Percentiles rank a stretch among this genome's conserved stretches.
Evolutionary conservation across 2,329 filamentous ascomycete species (phyloP).

Genomic region (Nemania serpens): DNA sequence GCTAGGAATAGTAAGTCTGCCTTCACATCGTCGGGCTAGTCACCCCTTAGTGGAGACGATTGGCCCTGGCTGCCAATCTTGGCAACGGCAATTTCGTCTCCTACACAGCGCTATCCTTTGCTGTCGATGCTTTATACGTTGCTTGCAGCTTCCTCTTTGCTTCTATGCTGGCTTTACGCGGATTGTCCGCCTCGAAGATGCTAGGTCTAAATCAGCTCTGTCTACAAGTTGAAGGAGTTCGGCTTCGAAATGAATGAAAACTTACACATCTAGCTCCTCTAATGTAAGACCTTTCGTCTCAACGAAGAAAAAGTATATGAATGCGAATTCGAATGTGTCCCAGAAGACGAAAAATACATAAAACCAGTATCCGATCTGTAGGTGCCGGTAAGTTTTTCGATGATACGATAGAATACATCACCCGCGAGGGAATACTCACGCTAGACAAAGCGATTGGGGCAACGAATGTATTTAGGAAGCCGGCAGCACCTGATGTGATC

Average conservation of each 20-base stretch:
- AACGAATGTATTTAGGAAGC: constrained; percentile 44
- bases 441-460: constrained; percentile 38
- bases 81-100: background rate
- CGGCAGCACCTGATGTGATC: constrained; percentile 44
- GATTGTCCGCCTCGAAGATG: constrained; percentile 46
- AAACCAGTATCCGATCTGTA: constrained; percentile 44
- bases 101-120: background rate
- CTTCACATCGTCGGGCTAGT: background rate
- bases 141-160: constrained; percentile 38
- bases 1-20: background rate
- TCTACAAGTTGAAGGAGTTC: background rate
- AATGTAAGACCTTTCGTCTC: constrained; percentile 43
- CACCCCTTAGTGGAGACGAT: background rate
- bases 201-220: constrained; percentile 10
- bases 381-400: background rate
- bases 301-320: constrained; percentile 44
- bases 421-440: constrained; percentile 30
- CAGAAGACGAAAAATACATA: constrained; percentile 46
- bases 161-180: constrained; percentile 40
- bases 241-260: background rate
- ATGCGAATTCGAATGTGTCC: constrained; percentile 42
- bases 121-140: background rate
- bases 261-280: constrained; percentile 40
- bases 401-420: background rate
- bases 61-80: background rate